Conservation (phyloP, 306 rosid genomes). For the Cucumis cinereus region DNA sequence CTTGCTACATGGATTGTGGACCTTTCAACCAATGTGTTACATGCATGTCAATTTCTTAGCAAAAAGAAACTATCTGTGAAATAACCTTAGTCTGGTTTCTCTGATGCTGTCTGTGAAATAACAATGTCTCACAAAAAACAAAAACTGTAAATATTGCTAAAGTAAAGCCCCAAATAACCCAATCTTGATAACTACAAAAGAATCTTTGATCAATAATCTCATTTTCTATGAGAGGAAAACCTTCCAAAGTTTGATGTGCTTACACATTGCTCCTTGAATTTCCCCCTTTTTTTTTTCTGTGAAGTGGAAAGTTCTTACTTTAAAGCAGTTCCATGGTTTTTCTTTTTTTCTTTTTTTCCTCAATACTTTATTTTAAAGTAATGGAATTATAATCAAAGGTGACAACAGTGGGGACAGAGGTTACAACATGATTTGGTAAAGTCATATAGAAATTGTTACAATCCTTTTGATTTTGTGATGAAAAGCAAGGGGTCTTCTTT, state of each 20-base stretch:
- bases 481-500: not conserved
- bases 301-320: slow-evolving; percentile 4
- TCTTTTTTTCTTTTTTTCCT: not conserved
- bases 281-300: not conserved
- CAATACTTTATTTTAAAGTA: not conserved
- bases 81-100: not conserved
- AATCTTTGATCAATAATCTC: not conserved
- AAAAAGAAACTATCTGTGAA: not conserved
- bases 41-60: not conserved
- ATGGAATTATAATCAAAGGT: not conserved
- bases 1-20: not conserved
- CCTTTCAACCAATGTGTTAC: not conserved
- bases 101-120: not conserved
- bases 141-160: not conserved
- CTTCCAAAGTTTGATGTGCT: not conserved
- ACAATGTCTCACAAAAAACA: not conserved
- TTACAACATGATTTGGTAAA: not conserved
- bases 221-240: not conserved
- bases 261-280: not conserved
- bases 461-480: not conserved
- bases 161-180: not conserved
- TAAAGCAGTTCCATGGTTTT: not conserved
- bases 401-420: not conserved
- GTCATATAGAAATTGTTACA: not conserved
- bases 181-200: not conserved